These are phyloP conservation scores for Vitis rotundifolia DNA, from an alignment of 164 flowering plant genomes.

Conservation along the genomic window DNA sequence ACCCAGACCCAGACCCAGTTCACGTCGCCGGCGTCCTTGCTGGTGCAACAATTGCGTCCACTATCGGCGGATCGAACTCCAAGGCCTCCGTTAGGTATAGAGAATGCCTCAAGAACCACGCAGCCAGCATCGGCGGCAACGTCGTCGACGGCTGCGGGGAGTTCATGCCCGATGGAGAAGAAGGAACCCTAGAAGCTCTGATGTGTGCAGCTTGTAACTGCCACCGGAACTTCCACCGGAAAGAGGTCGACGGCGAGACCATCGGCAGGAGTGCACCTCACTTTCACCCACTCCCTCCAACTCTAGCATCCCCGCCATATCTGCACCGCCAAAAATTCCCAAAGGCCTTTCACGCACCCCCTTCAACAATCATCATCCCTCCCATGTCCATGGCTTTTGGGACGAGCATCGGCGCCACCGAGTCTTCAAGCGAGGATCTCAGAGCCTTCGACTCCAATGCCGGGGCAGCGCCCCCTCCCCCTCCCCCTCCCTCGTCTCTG, in stretches of 20 bases:
- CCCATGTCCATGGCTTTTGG: conserved; percentile 39
- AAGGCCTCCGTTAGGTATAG: conserved; percentile 19
- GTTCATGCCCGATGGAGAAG: conserved; percentile 47
- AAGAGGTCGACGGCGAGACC: conserved; percentile 29
- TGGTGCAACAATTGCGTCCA: conserved; percentile 1
- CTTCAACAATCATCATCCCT: conserved; percentile 15
- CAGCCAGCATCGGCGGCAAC: conserved; percentile 38
- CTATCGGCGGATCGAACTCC: conserved; percentile 6
- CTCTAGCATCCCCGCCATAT: conserved; percentile 15
- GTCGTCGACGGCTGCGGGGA: conserved; percentile 47
- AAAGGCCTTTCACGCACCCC: conserved; percentile 10
- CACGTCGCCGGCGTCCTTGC: not conserved
- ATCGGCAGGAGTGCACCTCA: conserved; percentile 6
- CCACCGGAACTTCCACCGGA: conserved; percentile 52
- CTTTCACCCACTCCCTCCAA: conserved; percentile 28
- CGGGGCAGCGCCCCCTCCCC: conserved; percentile 16
- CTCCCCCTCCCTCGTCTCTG: conserved; percentile 11
- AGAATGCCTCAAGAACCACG: conserved; percentile 51
- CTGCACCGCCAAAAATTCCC: conserved; percentile 18
- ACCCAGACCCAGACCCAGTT: conserved; percentile 9
- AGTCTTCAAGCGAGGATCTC: conserved; percentile 41
- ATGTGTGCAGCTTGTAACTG: conserved; percentile 47
- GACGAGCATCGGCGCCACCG: conserved; percentile 20
- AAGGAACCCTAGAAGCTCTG: conserved; percentile 33
- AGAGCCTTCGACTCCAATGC: conserved; percentile 19